These are phyloP conservation scores for Isabelozyma heimii DNA, from an alignment of 805 yeast genomes.

Conservation along the genomic window DNA sequence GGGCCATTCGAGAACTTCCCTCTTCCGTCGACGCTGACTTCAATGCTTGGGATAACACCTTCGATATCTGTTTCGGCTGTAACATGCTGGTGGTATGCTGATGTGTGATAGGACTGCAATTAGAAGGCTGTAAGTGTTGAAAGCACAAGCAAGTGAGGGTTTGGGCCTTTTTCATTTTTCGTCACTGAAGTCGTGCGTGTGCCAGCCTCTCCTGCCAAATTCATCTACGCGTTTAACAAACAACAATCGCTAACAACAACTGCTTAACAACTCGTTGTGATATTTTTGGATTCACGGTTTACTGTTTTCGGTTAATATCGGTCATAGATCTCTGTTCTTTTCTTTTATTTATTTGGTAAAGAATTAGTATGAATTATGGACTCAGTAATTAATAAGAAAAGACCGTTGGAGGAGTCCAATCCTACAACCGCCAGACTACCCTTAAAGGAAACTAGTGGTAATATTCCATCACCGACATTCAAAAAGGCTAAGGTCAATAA, in stretches of 20 bases:
- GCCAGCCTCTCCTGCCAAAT: background rate
- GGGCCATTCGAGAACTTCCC: background rate
- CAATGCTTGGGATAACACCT: conserved; percentile 32
- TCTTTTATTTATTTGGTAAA: too few species aligned
- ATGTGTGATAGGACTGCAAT: too few species aligned
- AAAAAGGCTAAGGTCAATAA: conserved; percentile 26
- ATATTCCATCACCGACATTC: conserved; percentile 35
- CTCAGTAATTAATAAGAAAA: background rate
- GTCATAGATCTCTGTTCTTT: too few species aligned
- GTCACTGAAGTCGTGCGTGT: background rate
- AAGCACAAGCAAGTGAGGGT: background rate
- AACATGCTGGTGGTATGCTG: conserved; percentile 22
- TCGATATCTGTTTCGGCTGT: conserved; percentile 36
- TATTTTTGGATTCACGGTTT: background rate
- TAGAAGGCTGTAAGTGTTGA: too few species aligned
- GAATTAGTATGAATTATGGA: background rate
- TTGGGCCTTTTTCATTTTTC: background rate
- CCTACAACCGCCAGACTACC: conserved; percentile 22
- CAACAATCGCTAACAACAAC: background rate
- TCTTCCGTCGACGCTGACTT: conserved; percentile 10
- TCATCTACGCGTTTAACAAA: background rate
- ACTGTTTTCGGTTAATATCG: too few species aligned
- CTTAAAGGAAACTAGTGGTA: conserved; percentile 38
- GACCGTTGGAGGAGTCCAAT: background rate
- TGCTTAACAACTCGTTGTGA: background rate